Percentiles rank a stretch among this genome's conserved stretches.
These are phyloP conservation scores for Eimeria tenella DNA, from an alignment of 169 alveolate species.

Conservation along the genomic window DNA sequence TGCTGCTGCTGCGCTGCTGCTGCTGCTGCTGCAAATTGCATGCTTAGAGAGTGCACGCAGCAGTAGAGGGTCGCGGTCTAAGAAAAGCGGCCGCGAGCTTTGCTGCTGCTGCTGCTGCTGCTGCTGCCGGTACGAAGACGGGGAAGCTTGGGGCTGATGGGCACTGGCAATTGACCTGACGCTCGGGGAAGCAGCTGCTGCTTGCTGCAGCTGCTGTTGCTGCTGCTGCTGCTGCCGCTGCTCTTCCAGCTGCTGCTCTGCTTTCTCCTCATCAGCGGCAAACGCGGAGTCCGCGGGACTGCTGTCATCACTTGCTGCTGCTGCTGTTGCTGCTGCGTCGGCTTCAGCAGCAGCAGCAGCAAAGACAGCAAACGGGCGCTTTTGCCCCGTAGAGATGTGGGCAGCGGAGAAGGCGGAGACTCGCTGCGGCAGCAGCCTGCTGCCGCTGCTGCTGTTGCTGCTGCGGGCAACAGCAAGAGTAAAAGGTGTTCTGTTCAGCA, in stretches of 20 bases:
- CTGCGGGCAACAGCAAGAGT: conserved; percentile 4
- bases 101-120: conserved; percentile 58
- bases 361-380: conserved; percentile 13
- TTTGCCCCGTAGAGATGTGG: background rate
- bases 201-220: background rate
- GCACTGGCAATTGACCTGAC: background rate
- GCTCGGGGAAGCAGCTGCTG: background rate
- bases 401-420: conserved; percentile 43
- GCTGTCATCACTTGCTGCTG: background rate
- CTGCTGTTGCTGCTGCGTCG: background rate
- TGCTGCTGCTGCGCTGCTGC: background rate
- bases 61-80: conserved; percentile 3
- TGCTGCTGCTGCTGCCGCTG: conserved; percentile 22
- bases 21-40: conserved; percentile 43
- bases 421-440: conserved; percentile 39
- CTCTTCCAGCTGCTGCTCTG: background rate
- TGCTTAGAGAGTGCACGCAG: conserved; percentile 12
- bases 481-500: conserved; percentile 50
- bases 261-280: background rate
- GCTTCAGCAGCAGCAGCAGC: conserved; percentile 5
- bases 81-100: background rate
- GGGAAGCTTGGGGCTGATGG: background rate
- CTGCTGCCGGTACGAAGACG: conserved; percentile 28
- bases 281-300: background rate
- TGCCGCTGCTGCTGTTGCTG: conserved; percentile 61